Evolutionary conservation across 2,329 filamentous ascomycete species (phyloP), one percentile per base, ranked within the genome.

Genomic region (Cladosporium oxysporum): DNA sequence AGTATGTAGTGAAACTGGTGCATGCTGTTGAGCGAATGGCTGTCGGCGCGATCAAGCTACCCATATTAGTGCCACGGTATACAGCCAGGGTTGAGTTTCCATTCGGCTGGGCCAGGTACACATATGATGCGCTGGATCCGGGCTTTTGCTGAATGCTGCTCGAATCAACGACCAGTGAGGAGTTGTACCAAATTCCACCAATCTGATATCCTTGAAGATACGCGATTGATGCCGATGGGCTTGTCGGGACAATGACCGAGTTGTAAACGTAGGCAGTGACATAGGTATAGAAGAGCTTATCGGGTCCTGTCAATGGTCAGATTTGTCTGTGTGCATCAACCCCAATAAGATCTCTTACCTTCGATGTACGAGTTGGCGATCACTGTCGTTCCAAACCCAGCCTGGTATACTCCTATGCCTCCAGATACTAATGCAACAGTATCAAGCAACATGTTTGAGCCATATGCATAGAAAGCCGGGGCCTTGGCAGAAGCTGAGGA

Each of bases 81-180:
- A 83, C 70, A 1, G 74, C 80, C 1, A 79, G 76, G 0, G 80
- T 77, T 21, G 80, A 80, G 3, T 71, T 72, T 1, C 74, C 78
- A 52, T 81, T 82, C 1, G 79, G 79, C 5, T 80, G 76, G 0
- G 79, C 79, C 16, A 84, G 68, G 62, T 75, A 83, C 11, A 83
- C 79, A 21, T 78, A 76, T 28, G 71, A 77, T 55, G 79, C 81
- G 18, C 58, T 63, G n/a, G 29, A 41, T 16, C 58, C 63, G 2
- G 63, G 26, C 53, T 67, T 67, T 33, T 66, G 66, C 41, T 60
- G 52, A 5, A 67, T 33, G 16, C 52, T 47, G 64, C 63, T 57
- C 1, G 50, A 47, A 21, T 67, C 66, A 31, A 67, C 41, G 26
- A 67, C 50, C 7, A 67, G 53, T 11, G 63, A 58, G 4, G 63